phyloP scores from a whole-genome alignment of 768 basidiomycete species.

The Russula sp. region DNA sequence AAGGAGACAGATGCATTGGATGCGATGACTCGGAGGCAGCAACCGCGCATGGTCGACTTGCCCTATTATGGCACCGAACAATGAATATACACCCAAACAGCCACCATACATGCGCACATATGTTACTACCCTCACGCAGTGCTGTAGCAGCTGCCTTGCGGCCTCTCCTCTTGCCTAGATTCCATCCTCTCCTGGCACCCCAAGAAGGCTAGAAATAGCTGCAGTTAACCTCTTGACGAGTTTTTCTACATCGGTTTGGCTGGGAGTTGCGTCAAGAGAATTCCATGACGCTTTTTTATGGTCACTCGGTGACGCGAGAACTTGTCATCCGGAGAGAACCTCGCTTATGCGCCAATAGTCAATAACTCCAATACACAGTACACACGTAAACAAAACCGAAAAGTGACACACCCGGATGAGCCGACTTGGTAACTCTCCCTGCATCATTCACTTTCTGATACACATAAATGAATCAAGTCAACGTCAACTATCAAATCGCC shows the following conservation, averaged over 20 bases:
- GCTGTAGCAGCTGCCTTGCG: neutral
- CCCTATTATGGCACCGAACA: neutral
- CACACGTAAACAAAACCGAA: neutral
- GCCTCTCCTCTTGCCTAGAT: neutral
- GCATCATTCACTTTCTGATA: conserved; percentile 76
- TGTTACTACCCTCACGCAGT: conserved; percentile 5
- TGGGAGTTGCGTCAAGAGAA: conserved; percentile 88
- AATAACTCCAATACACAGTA: neutral
- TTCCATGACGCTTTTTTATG: conserved; percentile 88
- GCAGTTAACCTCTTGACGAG: neutral
- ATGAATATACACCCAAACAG: conserved; percentile 10
- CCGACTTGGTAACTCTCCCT: conserved; percentile 89
- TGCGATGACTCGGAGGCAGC: neutral
- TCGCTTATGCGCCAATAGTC: conserved; percentile 51
- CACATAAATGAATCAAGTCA: neutral
- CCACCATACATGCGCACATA: conserved; percentile 13
- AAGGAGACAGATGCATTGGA: neutral
- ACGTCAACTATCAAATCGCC: conserved; percentile 9
- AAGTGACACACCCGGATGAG: conserved; percentile 79
- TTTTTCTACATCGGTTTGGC: conserved; percentile 69
- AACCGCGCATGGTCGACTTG: neutral
- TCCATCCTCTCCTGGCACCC: neutral
- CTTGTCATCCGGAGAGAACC: conserved; percentile 99
- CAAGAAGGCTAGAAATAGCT: neutral
- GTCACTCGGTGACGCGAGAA: conserved; percentile 97